Percentiles rank a stretch among this genome's conserved stretches.
Conservation (phyloP, 306 rosid species). For the Herpetospermum pedunculosum region DNA sequence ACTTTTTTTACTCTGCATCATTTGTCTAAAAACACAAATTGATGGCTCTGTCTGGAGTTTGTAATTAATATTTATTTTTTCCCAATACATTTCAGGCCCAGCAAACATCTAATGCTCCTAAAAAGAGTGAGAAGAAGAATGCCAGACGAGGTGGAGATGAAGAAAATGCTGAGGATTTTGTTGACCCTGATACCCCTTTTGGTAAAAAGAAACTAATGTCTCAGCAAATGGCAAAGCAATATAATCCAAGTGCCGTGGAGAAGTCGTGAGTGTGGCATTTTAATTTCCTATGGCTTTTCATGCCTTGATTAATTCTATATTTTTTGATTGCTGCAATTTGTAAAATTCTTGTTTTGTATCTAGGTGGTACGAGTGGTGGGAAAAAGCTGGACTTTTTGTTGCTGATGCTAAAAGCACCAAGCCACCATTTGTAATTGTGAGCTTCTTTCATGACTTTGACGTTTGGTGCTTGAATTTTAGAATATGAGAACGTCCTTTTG, state of each 20-base stretch:
- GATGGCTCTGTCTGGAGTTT: not conserved
- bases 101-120: slow-evolving; percentile 40
- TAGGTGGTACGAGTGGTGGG: slow-evolving; percentile 99
- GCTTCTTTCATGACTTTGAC: slow-evolving; percentile 20
- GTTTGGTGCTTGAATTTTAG: slow-evolving; percentile 2
- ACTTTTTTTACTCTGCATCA: not conserved
- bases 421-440: slow-evolving; percentile 75
- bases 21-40: not conserved
- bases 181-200: slow-evolving; percentile 63
- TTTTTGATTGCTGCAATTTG: slow-evolving; percentile 6
- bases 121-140: slow-evolving; percentile 66
- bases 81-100: slow-evolving; percentile 34
- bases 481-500: not conserved
- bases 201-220: slow-evolving; percentile 74
- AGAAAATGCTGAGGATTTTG: slow-evolving; percentile 58
- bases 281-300: not conserved
- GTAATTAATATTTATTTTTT: not conserved
- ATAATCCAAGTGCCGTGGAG: slow-evolving; percentile 65
- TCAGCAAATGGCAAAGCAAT: slow-evolving; percentile 69
- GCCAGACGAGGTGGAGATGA: slow-evolving; percentile 52
- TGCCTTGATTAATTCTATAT: not conserved
- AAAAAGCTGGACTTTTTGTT: slow-evolving; percentile 56
- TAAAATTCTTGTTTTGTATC: slow-evolving; percentile 17
- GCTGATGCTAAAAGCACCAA: slow-evolving; percentile 82
- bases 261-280: slow-evolving; percentile 49